phyloP scores from a whole-genome alignment of 2,329 filamentous ascomycete genomes.

The Orbilia ellipsospora region DNA sequence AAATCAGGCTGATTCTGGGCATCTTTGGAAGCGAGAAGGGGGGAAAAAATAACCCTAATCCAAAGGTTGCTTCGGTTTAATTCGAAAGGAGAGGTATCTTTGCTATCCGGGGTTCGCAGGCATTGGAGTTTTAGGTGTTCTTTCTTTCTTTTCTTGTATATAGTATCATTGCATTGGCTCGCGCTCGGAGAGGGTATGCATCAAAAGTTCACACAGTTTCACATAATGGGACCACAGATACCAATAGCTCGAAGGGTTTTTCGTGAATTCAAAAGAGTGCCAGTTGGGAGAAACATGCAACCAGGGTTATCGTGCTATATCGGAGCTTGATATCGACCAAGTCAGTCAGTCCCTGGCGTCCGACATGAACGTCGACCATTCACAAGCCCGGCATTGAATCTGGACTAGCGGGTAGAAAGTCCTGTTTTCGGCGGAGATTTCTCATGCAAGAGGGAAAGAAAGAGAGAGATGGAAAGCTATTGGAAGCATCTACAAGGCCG shows the following conservation, averaged over 20 bases:
- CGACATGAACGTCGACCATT: neutral
- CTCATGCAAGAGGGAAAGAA: neutral
- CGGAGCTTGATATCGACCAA: too few species aligned
- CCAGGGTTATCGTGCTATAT: too few species aligned
- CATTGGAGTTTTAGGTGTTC: constrained; percentile 13
- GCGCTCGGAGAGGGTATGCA: neutral
- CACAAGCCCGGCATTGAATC: constrained; percentile 10
- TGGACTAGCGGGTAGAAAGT: constrained; percentile 17
- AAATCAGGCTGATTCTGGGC: constrained; percentile 45
- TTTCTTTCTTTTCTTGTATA: too few species aligned
- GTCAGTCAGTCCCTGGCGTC: too few species aligned
- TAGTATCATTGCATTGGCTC: neutral
- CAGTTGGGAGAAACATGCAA: too few species aligned
- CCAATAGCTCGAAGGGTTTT: too few species aligned
- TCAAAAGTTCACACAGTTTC: neutral
- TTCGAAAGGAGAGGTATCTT: neutral
- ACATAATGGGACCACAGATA: too few species aligned
- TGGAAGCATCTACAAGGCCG: neutral
- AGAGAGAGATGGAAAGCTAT: neutral
- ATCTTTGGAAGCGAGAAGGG: constrained; percentile 36
- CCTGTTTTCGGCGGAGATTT: constrained; percentile 21
- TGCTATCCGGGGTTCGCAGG: constrained; percentile 21
- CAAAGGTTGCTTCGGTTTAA: too few species aligned
- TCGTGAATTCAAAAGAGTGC: too few species aligned
- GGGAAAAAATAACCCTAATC: too few species aligned